These are phyloP conservation scores for Talaromyces marneffei DNA, from an alignment of 2,329 filamentous ascomycete species.

Conservation along the genomic window DNA sequence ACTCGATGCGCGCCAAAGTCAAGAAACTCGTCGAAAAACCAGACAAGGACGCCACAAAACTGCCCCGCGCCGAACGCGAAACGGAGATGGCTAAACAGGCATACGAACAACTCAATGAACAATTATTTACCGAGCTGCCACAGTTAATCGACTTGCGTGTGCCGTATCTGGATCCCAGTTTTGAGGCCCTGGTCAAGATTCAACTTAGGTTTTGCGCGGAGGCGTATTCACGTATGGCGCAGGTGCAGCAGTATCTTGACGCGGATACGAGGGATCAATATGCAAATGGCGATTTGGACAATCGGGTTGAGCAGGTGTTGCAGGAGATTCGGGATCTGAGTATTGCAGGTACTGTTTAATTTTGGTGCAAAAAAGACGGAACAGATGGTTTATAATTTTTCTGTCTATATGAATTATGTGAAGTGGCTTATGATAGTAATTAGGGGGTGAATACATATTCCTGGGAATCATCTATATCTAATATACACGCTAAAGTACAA, in stretches of 20 bases:
- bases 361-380: background rate
- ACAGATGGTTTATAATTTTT: background rate
- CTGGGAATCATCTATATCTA: background rate
- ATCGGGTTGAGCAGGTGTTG: conserved; percentile 86
- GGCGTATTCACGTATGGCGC: conserved; percentile 95
- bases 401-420: conserved; percentile 8
- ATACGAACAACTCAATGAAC: conserved; percentile 96
- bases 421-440: background rate
- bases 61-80: conserved; percentile 93
- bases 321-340: conserved; percentile 96
- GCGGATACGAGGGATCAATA: conserved; percentile 95
- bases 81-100: conserved; percentile 86
- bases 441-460: background rate
- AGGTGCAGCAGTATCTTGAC: conserved; percentile 97
- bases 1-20: conserved; percentile 88
- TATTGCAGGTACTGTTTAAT: conserved; percentile 67
- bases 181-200: conserved; percentile 97
- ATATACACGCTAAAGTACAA: background rate
- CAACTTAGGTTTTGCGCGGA: conserved; percentile 96
- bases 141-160: conserved; percentile 95
- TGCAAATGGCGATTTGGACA: conserved; percentile 85
- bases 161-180: conserved; percentile 92
- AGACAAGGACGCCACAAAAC: conserved; percentile 95
- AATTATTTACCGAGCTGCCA: conserved; percentile 84
- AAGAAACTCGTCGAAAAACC: conserved; percentile 97